These are phyloP conservation scores for Mortierella sp. DNA, from an alignment of 371 early-diverging fungal genomes.

Conservation along the genomic window DNA sequence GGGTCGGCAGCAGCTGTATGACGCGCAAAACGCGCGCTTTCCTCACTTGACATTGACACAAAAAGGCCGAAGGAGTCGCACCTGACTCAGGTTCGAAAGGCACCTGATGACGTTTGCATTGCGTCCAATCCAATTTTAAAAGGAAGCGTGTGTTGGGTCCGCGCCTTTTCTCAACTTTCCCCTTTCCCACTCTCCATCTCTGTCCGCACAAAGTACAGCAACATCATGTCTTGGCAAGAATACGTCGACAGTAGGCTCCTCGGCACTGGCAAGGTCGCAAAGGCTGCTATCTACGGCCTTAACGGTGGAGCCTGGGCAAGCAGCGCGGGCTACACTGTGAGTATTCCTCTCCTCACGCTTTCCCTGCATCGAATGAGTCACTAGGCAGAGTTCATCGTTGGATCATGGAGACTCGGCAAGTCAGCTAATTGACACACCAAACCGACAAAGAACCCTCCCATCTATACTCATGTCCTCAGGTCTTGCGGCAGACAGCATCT, in stretches of 20 bases:
- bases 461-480: too few species aligned
- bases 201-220: slow-evolving; percentile 12
- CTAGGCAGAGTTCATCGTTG: too few species aligned
- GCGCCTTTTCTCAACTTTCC: slow-evolving; percentile 8
- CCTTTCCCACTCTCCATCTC: slow-evolving; percentile 8
- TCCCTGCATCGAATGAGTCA: background rate
- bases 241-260: slow-evolving; percentile 90
- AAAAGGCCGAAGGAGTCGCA: too few species aligned
- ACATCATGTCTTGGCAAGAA: slow-evolving; percentile 85
- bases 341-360: slow-evolving; percentile 3
- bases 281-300: slow-evolving; percentile 85
- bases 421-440: too few species aligned
- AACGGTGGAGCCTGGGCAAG: slow-evolving; percentile 86
- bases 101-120: slow-evolving; percentile 8
- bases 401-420: too few species aligned
- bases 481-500: too few species aligned
- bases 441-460: too few species aligned
- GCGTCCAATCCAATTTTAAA: background rate
- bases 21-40: too few species aligned
- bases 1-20: too few species aligned
- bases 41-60: too few species aligned
- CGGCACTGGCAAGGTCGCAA: slow-evolving; percentile 76
- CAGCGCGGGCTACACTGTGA: slow-evolving; percentile 75
- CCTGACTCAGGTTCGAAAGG: too few species aligned
- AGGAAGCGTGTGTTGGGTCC: background rate